Evolutionary conservation across 495 filamentous ascomycete species (phyloP).

Genomic region (Aspergillus incahuasiensis): DNA sequence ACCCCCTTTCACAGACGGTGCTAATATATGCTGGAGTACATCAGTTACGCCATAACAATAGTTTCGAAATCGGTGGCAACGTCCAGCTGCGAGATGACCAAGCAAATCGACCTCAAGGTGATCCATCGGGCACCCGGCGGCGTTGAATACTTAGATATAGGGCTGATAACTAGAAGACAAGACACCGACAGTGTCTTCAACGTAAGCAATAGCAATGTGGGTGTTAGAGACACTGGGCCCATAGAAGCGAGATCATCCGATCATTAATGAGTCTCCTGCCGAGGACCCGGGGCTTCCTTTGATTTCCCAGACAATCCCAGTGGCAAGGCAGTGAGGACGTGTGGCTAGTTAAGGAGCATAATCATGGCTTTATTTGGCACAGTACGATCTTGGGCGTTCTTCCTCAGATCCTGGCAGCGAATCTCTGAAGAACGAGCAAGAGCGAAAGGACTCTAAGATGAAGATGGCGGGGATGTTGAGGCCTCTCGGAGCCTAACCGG

Average conservation of each 20-base stretch:
- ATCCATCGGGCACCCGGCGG: background rate
- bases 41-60: background rate
- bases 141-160: background rate
- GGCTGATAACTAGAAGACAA: no score
- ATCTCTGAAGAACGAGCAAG: conserved; percentile 7
- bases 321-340: no score
- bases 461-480: background rate
- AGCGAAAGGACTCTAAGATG: background rate
- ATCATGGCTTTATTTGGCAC: background rate
- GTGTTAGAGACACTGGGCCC: no score
- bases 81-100: background rate
- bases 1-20: background rate
- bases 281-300: background rate
- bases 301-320: background rate
- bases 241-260: background rate
- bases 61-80: background rate
- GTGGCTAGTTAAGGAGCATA: background rate
- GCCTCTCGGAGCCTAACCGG: background rate
- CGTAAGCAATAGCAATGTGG: no score
- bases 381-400: background rate
- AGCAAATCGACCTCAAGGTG: background rate
- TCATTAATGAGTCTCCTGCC: no score
- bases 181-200: no score
- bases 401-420: conserved; percentile 15
- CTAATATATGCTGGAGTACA: background rate